Conservation (phyloP, 1,284 basidiomycete genomes). For the Rhodofomes roseus region DNA sequence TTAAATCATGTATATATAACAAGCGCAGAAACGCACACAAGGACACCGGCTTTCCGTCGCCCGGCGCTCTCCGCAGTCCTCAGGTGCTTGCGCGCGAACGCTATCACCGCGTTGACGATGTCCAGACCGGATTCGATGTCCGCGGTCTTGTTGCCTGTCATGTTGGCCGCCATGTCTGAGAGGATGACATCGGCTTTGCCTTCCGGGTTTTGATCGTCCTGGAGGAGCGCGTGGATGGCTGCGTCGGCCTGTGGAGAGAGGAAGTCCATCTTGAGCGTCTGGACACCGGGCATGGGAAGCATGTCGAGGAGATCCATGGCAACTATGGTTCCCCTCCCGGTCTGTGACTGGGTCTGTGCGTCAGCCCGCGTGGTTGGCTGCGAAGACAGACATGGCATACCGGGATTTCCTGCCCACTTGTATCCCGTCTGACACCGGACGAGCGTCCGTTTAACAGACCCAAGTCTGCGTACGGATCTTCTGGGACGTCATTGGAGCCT, state of each 20-base stretch:
- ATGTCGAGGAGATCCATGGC: constrained; percentile 76
- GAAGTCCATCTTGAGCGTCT: constrained; percentile 72
- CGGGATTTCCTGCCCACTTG: not conserved
- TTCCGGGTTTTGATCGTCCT: constrained; percentile 19
- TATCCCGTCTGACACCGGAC: not conserved
- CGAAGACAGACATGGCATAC: not conserved
- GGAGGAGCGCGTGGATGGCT: constrained; percentile 46
- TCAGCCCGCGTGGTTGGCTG: not conserved
- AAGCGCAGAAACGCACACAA: constrained; percentile 51
- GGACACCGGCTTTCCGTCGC: constrained; percentile 48
- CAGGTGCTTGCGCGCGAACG: constrained; percentile 55
- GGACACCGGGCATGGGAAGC: constrained; percentile 62
- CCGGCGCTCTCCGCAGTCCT: constrained; percentile 40
- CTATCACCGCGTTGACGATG: constrained; percentile 60
- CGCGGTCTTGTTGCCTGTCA: constrained; percentile 54
- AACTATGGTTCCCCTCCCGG: constrained; percentile 53
- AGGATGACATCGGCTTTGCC: constrained; percentile 68
- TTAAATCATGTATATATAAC: no score
- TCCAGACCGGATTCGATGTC: constrained; percentile 61
- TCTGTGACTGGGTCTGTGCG: not conserved
- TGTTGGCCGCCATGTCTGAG: constrained; percentile 77
- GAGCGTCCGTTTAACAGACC: not conserved
- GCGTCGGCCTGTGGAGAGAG: constrained; percentile 51
- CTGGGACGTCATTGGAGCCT: not conserved
- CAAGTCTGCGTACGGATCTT: constrained; percentile 2